These are phyloP conservation scores for Moniliophthora roreri DNA, from an alignment of 1,284 basidiomycete genomes.

Conservation along the genomic window DNA sequence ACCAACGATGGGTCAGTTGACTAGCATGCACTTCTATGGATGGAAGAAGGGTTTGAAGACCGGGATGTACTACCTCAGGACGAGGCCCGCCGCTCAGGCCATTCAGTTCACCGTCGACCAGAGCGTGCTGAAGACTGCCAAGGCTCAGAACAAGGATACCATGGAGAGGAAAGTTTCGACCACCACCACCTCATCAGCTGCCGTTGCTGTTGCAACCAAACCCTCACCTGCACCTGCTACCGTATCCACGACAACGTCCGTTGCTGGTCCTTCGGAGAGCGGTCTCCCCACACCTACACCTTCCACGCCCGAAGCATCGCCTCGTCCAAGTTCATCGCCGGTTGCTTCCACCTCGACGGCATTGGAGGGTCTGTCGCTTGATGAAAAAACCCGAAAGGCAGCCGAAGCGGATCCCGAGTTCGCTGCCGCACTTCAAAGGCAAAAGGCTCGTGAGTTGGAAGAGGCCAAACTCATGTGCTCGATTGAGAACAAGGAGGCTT, in stretches of 20 bases:
- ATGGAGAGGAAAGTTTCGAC: slow-evolving; percentile 26
- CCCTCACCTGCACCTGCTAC: slow-evolving; percentile 21
- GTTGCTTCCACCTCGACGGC: slow-evolving; percentile 14
- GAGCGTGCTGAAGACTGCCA: slow-evolving; percentile 74
- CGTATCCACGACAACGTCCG: slow-evolving; percentile 16
- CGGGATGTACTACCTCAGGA: slow-evolving; percentile 96
- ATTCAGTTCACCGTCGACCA: slow-evolving; percentile 98
- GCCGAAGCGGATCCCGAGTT: slow-evolving; percentile 77
- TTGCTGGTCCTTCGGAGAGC: slow-evolving; percentile 13
- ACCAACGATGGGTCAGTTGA: slow-evolving; percentile 92
- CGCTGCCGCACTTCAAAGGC: slow-evolving; percentile 76
- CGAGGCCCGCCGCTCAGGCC: slow-evolving; percentile 91
- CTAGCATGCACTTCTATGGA: slow-evolving; percentile 99
- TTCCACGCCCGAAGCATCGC: slow-evolving; percentile 20
- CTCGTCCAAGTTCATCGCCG: slow-evolving; percentile 8
- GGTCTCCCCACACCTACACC: slow-evolving; percentile 28
- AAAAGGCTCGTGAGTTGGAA: slow-evolving; percentile 76
- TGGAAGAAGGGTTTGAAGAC: slow-evolving; percentile 99
- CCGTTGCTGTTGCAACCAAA: slow-evolving; percentile 4
- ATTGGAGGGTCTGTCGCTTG: slow-evolving; percentile 29
- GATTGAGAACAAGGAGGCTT: slow-evolving; percentile 87
- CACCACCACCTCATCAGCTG: slow-evolving; percentile 12
- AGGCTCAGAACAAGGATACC: slow-evolving; percentile 46
- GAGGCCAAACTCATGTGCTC: slow-evolving; percentile 82
- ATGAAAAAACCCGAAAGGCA: slow-evolving; percentile 49